Percentiles rank a stretch among this genome's conserved stretches.
Evolutionary conservation across 805 yeast genomes (phyloP).

Genomic region (Yarrowia sp.): DNA sequence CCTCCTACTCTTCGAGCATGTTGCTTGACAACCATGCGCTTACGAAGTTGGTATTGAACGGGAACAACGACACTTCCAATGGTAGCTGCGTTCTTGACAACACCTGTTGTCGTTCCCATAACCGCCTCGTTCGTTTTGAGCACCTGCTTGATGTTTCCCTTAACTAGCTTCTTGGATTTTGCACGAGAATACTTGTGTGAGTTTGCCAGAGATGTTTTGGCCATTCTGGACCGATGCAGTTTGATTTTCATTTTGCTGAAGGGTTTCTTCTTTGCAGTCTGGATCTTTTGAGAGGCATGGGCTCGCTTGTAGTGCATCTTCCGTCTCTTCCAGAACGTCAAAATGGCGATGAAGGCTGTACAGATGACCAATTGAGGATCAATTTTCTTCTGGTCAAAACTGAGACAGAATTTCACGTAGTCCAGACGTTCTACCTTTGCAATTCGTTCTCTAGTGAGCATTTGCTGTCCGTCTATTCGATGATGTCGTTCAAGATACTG

Average conservation of each 20-base stretch:
- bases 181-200: slow-evolving; percentile 19
- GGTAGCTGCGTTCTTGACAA: slow-evolving; percentile 7
- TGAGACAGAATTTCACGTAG: slow-evolving; percentile 2
- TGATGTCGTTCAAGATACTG: slow-evolving; percentile 26
- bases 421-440: slow-evolving; percentile 18
- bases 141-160: slow-evolving; percentile 13
- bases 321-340: slow-evolving; percentile 14
- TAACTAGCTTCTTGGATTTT: slow-evolving; percentile 16
- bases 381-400: slow-evolving; percentile 26
- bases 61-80: slow-evolving; percentile 28
- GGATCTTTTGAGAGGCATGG: slow-evolving; percentile 1
- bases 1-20: slow-evolving; percentile 25
- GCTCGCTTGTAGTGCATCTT: slow-evolving; percentile 21
- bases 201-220: background rate
- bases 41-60: slow-evolving; percentile 14
- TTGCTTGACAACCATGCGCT: slow-evolving; percentile 15
- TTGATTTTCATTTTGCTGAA: slow-evolving; percentile 9
- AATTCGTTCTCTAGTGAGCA: slow-evolving; percentile 13
- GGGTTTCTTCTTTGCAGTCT: background rate
- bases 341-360: slow-evolving; percentile 13
- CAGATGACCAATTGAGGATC: slow-evolving; percentile 30
- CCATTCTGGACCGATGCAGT: slow-evolving; percentile 4
- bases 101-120: slow-evolving; percentile 24
- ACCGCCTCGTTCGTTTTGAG: slow-evolving; percentile 4
- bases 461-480: slow-evolving; percentile 1